phyloP scores from a whole-genome alignment of 495 filamentous ascomycete species.

The Thermothielavioides terrestris region DNA sequence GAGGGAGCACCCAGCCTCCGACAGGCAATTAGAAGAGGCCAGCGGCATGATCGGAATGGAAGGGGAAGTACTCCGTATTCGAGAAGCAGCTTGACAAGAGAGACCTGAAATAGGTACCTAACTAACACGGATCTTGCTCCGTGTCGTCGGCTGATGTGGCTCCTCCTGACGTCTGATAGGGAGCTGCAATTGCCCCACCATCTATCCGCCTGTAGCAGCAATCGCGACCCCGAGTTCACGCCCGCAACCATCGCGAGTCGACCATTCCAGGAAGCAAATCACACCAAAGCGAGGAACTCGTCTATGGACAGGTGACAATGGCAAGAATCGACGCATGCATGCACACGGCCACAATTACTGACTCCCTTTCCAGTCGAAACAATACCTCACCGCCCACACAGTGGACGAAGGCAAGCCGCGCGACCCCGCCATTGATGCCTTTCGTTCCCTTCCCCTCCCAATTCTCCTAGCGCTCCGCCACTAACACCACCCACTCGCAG shows the following conservation, averaged over 20 bases:
- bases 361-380: slow-evolving; percentile 64
- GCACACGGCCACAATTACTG: not conserved
- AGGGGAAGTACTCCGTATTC: no score
- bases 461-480: not conserved
- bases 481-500: slow-evolving; percentile 33
- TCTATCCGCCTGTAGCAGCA: not conserved
- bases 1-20: not conserved
- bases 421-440: slow-evolving; percentile 15
- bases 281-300: not conserved
- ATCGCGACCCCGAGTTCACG: not conserved
- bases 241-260: not conserved
- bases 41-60: no score
- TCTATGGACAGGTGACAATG: slow-evolving; percentile 36
- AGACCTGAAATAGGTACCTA: no score
- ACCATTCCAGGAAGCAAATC: not conserved
- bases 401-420: slow-evolving; percentile 71
- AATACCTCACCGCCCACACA: slow-evolving; percentile 89
- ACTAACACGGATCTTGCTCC: no score
- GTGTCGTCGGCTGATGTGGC: no score
- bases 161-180: not conserved
- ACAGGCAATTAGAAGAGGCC: not conserved
- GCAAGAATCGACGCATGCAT: slow-evolving; percentile 13
- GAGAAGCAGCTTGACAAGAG: no score
- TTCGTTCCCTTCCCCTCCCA: not conserved
- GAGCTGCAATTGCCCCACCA: slow-evolving; percentile 1